These are phyloP conservation scores for Bolboschoenus planiculmis DNA, from an alignment of 176 grass and related monocot genomes.

Conservation along the genomic window DNA sequence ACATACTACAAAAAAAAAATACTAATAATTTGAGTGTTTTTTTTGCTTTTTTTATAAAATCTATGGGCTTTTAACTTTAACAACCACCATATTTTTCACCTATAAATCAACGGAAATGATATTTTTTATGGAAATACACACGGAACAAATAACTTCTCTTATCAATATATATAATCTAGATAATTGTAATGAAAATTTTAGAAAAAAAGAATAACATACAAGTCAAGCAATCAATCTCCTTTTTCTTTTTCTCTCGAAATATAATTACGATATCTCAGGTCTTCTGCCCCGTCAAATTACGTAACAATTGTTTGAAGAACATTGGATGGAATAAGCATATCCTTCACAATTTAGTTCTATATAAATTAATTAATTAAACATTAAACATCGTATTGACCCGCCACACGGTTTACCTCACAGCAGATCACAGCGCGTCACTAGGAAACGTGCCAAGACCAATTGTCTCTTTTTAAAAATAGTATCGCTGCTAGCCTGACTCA, in stretches of 20 bases:
- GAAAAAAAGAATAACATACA: neutral
- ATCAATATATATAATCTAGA: no score
- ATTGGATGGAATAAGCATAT: neutral
- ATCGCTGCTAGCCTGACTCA: neutral
- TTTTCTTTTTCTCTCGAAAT: neutral
- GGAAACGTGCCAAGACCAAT: neutral
- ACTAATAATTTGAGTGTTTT: no score
- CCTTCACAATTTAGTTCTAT: neutral
- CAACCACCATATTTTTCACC: no score
- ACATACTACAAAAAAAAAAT: no score
- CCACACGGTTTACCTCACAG: neutral
- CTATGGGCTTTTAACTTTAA: no score
- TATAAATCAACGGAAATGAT: neutral
- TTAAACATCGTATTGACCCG: no score
- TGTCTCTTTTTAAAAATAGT: constrained; percentile 3
- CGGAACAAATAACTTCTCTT: no score
- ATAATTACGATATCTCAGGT: neutral
- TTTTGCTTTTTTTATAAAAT: no score
- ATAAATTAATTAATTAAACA: neutral
- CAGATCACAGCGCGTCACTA: neutral
- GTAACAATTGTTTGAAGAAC: neutral
- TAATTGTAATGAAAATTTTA: no score
- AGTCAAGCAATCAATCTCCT: neutral
- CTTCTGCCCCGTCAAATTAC: neutral
- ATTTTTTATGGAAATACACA: neutral